Evolutionary conservation across 2,329 filamentous ascomycete genomes (phyloP), one percentile per base, ranked within the genome.

Genomic region (Venturia nashicola): DNA sequence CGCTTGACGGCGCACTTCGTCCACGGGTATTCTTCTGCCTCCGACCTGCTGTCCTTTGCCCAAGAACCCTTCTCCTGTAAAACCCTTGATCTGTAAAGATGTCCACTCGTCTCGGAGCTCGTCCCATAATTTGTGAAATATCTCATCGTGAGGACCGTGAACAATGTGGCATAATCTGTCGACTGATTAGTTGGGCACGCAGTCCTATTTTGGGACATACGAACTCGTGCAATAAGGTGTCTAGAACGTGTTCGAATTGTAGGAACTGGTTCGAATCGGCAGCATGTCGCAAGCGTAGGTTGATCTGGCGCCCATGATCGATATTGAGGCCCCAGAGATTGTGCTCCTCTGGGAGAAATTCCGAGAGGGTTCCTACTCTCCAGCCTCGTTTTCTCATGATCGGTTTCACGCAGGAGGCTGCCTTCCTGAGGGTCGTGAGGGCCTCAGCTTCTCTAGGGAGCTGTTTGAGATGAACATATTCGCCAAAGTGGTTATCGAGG

Each of bases 161-260:
- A 91, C 83, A 68, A 89, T 96, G 71, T 97, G 93, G n/a, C 85
- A 87, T 2, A 97, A 83, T 69, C 78, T 81, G 27, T 20, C 36
- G 5, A 44, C 63, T 44, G 2, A 48, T 65, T 48, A 66, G 51
- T 48, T 72, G 18, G 69, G 66, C 20, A 61, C 59, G 65, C 46
- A 39, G 51, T 6, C 32, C 9, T 40, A 61, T 16, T 9, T 32
- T 43, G 18, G 34, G 36, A 36, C 40, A 61, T 39, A 72, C 77
- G 71, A 69, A 81, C 79, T 97, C 93, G 72, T 97, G 93, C 23
- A 97, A 84, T 86, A 97, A 89, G 0, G 93, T 97, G 74, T 97
- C 91, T 54, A 91, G 81, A 8, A 96, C 82, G 67, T 89, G 80
- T 71, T 97, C 91, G 65, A 92, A 77, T 0, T 89, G 86, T 23